Base-by-base conservation (phyloP, 139 green algal genomes). In the Chlamydomonas incerta region DNA sequence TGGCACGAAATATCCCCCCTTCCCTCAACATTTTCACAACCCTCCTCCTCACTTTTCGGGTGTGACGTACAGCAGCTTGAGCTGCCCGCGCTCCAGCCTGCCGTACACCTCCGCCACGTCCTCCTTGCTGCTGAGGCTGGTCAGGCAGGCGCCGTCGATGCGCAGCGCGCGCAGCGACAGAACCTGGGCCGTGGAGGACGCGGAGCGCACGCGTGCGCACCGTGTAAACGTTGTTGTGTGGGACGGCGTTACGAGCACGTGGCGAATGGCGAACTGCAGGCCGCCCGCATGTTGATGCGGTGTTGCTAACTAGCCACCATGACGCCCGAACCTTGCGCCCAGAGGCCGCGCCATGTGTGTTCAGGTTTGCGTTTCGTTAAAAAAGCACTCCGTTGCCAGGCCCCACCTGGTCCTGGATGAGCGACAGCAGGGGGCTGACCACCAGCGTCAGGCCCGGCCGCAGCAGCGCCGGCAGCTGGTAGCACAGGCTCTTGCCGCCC, bases 41-140 rank as follows among this genome's bases (percentile, higher is more conserved):
- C n/a, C n/a, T n/a, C 31, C 52, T 47, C 20, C 76, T n/a, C 41
- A 77, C 85, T 94, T 95, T 69, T 97, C 94, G 5, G 96, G 96
- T 9, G 96, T 99, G 20, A 98, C 88, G 83, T 99, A 99, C 70
- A 99, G 92, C 83, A 99, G 91, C 86, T 81, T 52, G 21, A 82
- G 35, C 81, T 72, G 55, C 31, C 81, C 81, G 34, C 35, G 29
- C 29, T 87, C 81, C 81, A 87, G 47, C 69, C 55, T 72, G 69
- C 81, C 55, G 52, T 87, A 87, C 70, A 85, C 50, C 26, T 14
- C 63, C 3, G 68, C 74, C 29, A 89, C 80, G 26, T 93, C 88
- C 46, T 96, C 94, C 60, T 96, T 96, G 57, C 65, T 62, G 17
- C 88, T 95, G 4, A 93, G 87, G 71, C 87, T 93, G 50, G 93